Base-by-base conservation (phyloP, 139 green algal species). In the Spirogloea muscicola region DNA sequence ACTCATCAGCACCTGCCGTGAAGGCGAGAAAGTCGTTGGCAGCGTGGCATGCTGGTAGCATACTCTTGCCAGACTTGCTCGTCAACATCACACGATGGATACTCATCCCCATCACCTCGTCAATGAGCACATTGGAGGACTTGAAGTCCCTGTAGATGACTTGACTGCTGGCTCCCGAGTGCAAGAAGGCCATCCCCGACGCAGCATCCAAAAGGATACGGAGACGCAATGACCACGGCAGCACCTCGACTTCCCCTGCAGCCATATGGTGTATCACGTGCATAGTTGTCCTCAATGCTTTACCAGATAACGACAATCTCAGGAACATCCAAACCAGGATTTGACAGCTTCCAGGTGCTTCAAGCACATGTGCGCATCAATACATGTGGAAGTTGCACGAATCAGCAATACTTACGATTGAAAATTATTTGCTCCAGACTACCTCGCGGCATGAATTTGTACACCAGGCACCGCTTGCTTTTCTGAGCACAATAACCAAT, bases 61-160 rank as follows among this genome's bases (percentile, higher is more conserved):
- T 5, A 16, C 31, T 13, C 27, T 27, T 27, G 49, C 6, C 31
- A 16, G 49, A 6, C 49, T 25, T 21, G 13, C 27, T 60, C 27
- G 13, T 52, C 16, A n/a, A 16, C 10, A 52, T 52, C 43, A 16
- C 43, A 52, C 13, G 13, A 52, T n/a, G n/a, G n/a, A n/a, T n/a
- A n/a, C n/a, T n/a, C n/a, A n/a, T n/a, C n/a, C n/a, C n/a, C n/a
- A n/a, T 58, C 27, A 73, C 64, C 38, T 73, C 39, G 18, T 43
- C 7, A 2, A 68, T 37, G 16, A 68, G 7, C 3, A 68, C 37
- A 31, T 68, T 68, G 38, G 59, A 48, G 21, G 59, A 36, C 2
- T 68, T 68, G 59, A 68, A 68, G 59, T 68, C 59, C 21, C 59
- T 37, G 36, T 68, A 68, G 36, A 68, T 68, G 59, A 68, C 37